Conservation (phyloP, 108 stramenopile species). For the Pseudonitzschia pungens region DNA sequence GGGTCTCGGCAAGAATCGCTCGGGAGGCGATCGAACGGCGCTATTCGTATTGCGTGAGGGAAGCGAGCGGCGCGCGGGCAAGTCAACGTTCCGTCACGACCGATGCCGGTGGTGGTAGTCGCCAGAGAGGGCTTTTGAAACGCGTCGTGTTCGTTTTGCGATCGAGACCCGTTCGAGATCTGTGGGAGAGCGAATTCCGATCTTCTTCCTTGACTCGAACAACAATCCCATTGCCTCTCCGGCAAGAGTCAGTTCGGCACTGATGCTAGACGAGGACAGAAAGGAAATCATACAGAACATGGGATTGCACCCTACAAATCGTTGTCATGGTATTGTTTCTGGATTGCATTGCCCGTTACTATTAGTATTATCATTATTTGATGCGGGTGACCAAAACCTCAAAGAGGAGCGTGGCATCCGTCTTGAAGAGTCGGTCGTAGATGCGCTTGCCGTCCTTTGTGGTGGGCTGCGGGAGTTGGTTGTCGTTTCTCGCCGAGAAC, state of each 20-base stretch:
- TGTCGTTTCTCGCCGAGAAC: slow-evolving; percentile 57
- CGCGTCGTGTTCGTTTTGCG: not conserved
- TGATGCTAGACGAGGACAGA: too few species aligned
- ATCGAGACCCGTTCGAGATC: not conserved
- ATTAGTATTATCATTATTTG: slow-evolving; percentile 37
- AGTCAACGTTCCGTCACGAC: too few species aligned
- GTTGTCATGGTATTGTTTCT: too few species aligned
- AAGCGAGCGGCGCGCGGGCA: too few species aligned
- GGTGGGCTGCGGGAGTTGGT: slow-evolving; percentile 57
- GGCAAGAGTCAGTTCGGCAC: too few species aligned
- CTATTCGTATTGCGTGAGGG: not conserved
- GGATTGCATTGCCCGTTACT: too few species aligned
- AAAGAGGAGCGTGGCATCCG: slow-evolving; percentile 74
- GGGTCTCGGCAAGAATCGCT: not conserved
- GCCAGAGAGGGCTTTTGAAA: not conserved
- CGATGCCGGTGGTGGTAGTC: too few species aligned
- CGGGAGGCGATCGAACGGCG: not conserved
- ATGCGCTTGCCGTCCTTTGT: slow-evolving; percentile 71
- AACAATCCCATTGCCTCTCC: too few species aligned
- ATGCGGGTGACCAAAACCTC: slow-evolving; percentile 72
- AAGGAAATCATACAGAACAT: not conserved
- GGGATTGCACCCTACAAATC: not conserved
- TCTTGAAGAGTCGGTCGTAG: slow-evolving; percentile 70
- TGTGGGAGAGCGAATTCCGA: not conserved
- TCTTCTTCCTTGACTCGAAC: not conserved